Conservation (phyloP, 2,329 filamentous ascomycete genomes). For the Venturia pyrina region DNA sequence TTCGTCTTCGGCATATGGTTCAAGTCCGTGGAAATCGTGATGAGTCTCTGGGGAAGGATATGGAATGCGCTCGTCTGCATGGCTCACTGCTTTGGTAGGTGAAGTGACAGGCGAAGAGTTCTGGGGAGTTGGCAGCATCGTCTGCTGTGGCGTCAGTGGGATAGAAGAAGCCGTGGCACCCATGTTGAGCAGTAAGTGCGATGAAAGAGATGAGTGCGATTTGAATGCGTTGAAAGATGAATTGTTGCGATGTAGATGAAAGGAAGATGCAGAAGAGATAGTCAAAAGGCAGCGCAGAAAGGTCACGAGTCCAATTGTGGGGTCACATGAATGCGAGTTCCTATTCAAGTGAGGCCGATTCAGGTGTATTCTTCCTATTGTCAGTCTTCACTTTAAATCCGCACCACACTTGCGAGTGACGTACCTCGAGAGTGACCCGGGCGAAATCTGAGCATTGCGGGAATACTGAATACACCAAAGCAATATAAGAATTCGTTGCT, state of each 20-base stretch:
- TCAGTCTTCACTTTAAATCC: neutral
- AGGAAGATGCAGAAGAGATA: neutral
- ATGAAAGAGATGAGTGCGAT: neutral
- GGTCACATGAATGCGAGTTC: neutral
- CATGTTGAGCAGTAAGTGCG: neutral
- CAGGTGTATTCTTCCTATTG: neutral
- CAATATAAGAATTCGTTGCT: neutral
- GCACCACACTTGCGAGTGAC: neutral
- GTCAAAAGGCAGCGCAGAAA: neutral
- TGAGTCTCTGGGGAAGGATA: neutral
- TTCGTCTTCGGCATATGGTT: neutral
- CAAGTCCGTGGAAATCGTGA: neutral
- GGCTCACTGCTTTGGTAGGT: neutral
- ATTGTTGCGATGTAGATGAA: neutral
- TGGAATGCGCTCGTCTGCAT: neutral
- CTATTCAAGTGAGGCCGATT: neutral
- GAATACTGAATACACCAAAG: neutral
- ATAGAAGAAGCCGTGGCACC: neutral
- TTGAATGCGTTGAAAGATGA: neutral
- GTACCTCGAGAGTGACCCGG: neutral
- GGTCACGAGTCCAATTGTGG: neutral
- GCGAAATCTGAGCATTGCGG: neutral
- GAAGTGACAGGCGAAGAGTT: neutral
- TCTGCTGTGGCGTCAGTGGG: neutral
- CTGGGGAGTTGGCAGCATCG: neutral